Base-by-base conservation (phyloP, 495 filamentous ascomycete species). In the Geoglossum glabrum region DNA sequence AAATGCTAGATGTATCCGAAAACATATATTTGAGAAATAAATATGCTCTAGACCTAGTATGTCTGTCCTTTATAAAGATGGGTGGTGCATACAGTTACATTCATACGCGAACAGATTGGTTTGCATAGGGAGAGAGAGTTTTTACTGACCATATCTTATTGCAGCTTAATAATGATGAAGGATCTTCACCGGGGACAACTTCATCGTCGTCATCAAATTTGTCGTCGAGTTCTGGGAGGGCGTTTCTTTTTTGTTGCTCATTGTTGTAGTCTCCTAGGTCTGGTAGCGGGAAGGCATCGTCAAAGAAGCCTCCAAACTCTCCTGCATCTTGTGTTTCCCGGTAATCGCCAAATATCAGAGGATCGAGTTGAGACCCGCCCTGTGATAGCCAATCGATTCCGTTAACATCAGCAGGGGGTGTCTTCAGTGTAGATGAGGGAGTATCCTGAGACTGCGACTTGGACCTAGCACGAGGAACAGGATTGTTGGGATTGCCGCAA, bases 291-390 rank as follows among this genome's bases (percentile, higher is more conserved):
- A 93, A 87, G 1, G 87, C 88, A 54, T 95, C 90, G 64, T 89
- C 84, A 70, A 93, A 92, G 73, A 92, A 93, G 57, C 79, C 82
- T 25, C 76, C 77, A 60, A 79, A 78, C 64, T 88, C 86, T 60
- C 80, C 82, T 36, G 78, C 85, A 58, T 87, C 86, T 62, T 95
- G 86, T 6, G 85, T 83, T 64, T 99, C 93, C 40, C 92, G 82
- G 70, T 95, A 97, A 62, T 90, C 88, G 55, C 84, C 85, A 68
- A 97, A 99, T 1, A 97, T 76, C 33, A 87, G 78, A 0, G 92
- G 92, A 61, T 97, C 87, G 62, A 97, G 96, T 61, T 87, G 81
- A 55, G n/a, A n/a, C n/a, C 87, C 87, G 45, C 83, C 81, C 63
- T 85, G 80, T 10, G 85, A 80, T 59, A 95, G 67, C 79, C 84